Conservation (phyloP, 2,329 filamentous ascomycete species). For the Penicillium sp. region DNA sequence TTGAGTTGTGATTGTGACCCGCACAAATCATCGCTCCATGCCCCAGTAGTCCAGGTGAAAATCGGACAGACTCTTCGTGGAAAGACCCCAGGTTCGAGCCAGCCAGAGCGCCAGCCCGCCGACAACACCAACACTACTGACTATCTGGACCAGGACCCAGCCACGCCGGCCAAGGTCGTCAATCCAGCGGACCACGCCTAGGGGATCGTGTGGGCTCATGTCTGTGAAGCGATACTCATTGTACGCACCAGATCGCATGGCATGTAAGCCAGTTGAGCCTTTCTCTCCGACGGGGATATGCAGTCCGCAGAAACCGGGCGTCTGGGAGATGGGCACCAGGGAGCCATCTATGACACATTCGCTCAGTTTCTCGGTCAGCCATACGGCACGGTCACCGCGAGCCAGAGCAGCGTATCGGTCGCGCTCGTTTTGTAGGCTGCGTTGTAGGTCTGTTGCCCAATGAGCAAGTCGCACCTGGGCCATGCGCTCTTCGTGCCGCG, state of each 20-base stretch:
- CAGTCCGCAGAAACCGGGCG: slow-evolving; percentile 27
- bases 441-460: slow-evolving; percentile 77
- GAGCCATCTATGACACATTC: slow-evolving; percentile 64
- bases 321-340: slow-evolving; percentile 50
- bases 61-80: slow-evolving; percentile 29
- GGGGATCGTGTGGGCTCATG: slow-evolving; percentile 63
- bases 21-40: slow-evolving; percentile 10
- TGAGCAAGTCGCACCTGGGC: slow-evolving; percentile 68
- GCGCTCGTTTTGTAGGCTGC: slow-evolving; percentile 68
- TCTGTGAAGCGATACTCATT: slow-evolving; percentile 33
- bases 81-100: slow-evolving; percentile 40
- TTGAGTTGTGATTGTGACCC: background rate
- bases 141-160: slow-evolving; percentile 64
- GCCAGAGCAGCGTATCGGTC: slow-evolving; percentile 61
- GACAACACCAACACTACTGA: slow-evolving; percentile 68
- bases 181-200: slow-evolving; percentile 68
- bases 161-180: slow-evolving; percentile 61
- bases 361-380: slow-evolving; percentile 62
- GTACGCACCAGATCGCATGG: slow-evolving; percentile 24
- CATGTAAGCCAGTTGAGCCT: slow-evolving; percentile 17
- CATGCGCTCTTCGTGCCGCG: slow-evolving; percentile 55
- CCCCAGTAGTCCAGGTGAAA: slow-evolving; percentile 28
- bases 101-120: slow-evolving; percentile 67
- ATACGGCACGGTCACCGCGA: slow-evolving; percentile 59
- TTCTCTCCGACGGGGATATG: slow-evolving; percentile 23